These are phyloP conservation scores for Russula griseocarnosa DNA, from an alignment of 768 basidiomycete genomes.

Conservation along the genomic window DNA sequence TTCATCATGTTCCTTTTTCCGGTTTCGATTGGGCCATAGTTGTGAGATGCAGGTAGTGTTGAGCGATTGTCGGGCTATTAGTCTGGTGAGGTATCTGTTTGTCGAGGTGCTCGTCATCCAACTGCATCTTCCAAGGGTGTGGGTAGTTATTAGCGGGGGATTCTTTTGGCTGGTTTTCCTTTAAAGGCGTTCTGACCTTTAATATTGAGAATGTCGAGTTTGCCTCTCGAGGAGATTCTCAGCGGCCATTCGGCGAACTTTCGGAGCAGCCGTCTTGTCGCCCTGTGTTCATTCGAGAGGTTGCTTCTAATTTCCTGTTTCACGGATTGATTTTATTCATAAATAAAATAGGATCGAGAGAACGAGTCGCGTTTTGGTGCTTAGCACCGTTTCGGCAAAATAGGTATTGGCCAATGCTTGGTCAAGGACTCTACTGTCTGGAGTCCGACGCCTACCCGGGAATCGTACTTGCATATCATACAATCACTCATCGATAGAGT, in stretches of 20 bases:
- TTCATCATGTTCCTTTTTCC: slow-evolving; percentile 31
- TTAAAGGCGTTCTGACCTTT: slow-evolving; percentile 24
- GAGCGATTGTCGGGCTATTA: slow-evolving; percentile 83
- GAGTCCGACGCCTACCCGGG: too few relatives aligned
- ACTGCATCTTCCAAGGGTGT: slow-evolving; percentile 97
- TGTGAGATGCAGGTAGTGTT: slow-evolving; percentile 68
- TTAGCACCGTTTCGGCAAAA: slow-evolving; percentile 93
- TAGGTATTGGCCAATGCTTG: slow-evolving; percentile 94
- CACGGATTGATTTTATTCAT: slow-evolving; percentile 8
- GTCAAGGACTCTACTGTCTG: slow-evolving; percentile 76
- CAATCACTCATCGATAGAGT: too few relatives aligned
- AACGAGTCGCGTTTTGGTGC: slow-evolving; percentile 93
- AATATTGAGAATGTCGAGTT: slow-evolving; percentile 86
- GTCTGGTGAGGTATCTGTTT: slow-evolving; percentile 99
- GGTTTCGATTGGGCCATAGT: slow-evolving; percentile 43
- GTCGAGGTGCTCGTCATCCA: slow-evolving; percentile 96
- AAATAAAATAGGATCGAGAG: slow-evolving; percentile 79
- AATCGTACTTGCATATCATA: slow-evolving; percentile 74
- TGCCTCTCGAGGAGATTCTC: slow-evolving; percentile 81
- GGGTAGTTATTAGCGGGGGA: slow-evolving; percentile 90
- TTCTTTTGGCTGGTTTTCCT: neutral
- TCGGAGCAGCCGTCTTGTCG: slow-evolving; percentile 90
- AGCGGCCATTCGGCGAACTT: slow-evolving; percentile 86
- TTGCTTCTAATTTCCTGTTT: slow-evolving; percentile 36
- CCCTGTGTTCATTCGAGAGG: slow-evolving; percentile 95